Base-by-base conservation (phyloP, 352 stramenopile species). In the Phytophthora kernoviae region DNA sequence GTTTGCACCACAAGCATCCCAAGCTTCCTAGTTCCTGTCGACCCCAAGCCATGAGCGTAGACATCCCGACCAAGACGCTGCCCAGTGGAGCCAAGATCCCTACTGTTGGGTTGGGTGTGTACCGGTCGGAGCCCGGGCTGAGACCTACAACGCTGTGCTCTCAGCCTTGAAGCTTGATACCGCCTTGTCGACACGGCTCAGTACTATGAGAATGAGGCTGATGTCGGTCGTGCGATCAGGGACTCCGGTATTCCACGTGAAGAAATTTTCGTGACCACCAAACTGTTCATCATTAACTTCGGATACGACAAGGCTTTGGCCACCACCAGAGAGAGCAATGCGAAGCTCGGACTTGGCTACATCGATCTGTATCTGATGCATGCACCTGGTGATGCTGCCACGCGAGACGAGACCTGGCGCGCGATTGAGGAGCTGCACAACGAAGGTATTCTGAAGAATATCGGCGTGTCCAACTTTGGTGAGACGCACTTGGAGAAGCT, bases 171-270 rank as follows among this genome's bases (percentile, higher is more conserved):
- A 81, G 22, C 54, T 90, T 6, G 88, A 88, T 93, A 93, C 54
- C 70, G 90, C 18, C 84, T 93, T 55, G 91, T 97, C 55, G 90
- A 97, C 65, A 88, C 81, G 7, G 90, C 90, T 4, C 70, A 92
- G 40, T 54, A 82, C 4, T 97, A 96, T 60, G 37, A 82, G 26
- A 97, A 97, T 59, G 87, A 96, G 34, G 64, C 34, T 6, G 81
- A 90, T 12, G 88, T 96, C 15, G 90, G 90, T 5, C 54, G 65
- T 10, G 90, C 69, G 6, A 57, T 90, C n/a, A 42, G 76, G n/a
- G n/a, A n/a, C n/a, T n/a, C n/a, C n/a, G n/a, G n/a, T n/a, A n/a
- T n/a, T n/a, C n/a, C n/a, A n/a, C n/a, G n/a, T n/a, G n/a, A n/a
- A n/a, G n/a, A n/a, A n/a, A n/a, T n/a, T n/a, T n/a, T n/a, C n/a